Evolutionary conservation across 768 basidiomycete genomes (phyloP).

Genomic region (Pisolithus sp.): DNA sequence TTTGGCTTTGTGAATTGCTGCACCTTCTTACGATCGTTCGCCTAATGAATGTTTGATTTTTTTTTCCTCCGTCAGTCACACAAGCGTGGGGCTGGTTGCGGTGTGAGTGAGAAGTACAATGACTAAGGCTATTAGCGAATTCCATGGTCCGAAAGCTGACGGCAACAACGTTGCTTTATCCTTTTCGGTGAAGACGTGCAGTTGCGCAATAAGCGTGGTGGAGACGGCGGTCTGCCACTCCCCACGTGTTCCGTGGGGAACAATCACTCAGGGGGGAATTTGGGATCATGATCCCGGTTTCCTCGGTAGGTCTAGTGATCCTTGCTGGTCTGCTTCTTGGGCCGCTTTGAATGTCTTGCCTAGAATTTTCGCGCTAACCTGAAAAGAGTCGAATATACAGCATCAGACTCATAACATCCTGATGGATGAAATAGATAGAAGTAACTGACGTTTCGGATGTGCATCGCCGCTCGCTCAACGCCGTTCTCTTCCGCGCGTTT

Average conservation of each 20-base stretch:
- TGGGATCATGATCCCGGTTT: constrained; percentile 23
- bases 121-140: not conserved
- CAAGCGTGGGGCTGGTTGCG: not conserved
- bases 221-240: not conserved
- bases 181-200: not conserved
- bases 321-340: constrained; percentile 28
- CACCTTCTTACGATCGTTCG: constrained; percentile 14
- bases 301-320: constrained; percentile 29
- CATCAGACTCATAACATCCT: constrained; percentile 5
- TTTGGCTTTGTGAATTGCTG: constrained; percentile 8
- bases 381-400: constrained; percentile 10
- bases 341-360: constrained; percentile 52
- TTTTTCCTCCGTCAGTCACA: not conserved
- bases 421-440: constrained; percentile 11
- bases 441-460: constrained; percentile 70
- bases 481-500: constrained; percentile 71
- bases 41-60: not conserved
- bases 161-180: not conserved
- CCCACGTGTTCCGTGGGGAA: not conserved
- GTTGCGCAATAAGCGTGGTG: not conserved
- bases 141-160: not conserved
- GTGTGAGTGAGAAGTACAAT: not conserved
- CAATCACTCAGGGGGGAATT: not conserved
- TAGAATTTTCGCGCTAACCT: constrained; percentile 80
- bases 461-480: constrained; percentile 74